A percentile compares a stretch with the other conserved stretches of the same genome.
phyloP scores from a whole-genome alignment of 2,329 filamentous ascomycete species.

The Parastagonospora nodorum region DNA sequence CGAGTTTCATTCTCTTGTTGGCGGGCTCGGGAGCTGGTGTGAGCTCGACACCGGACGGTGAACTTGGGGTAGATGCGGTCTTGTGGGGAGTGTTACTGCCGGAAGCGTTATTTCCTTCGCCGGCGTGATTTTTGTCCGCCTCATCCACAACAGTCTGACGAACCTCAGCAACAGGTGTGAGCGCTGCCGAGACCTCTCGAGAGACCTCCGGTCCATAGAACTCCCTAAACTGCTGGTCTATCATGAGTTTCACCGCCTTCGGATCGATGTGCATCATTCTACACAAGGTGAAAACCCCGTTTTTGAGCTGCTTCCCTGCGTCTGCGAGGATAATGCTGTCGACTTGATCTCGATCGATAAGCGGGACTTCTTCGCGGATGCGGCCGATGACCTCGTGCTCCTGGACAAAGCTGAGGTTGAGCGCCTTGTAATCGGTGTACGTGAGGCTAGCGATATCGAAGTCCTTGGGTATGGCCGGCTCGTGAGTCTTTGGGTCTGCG shows the following conservation, averaged over 20 bases:
- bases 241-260: conserved; percentile 8
- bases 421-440: conserved; percentile 11
- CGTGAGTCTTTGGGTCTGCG: neutral
- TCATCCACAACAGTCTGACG: neutral
- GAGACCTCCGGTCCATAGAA: conserved; percentile 2
- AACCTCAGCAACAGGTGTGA: neutral
- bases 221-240: conserved; percentile 7
- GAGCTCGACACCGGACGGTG: too few relatives aligned
- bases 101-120: too few relatives aligned
- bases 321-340: conserved; percentile 4
- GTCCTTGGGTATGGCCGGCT: neutral
- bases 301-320: conserved; percentile 4
- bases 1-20: too few relatives aligned
- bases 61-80: too few relatives aligned
- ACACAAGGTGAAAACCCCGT: conserved; percentile 3
- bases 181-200: too few relatives aligned
- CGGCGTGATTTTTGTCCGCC: too few relatives aligned
- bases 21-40: too few relatives aligned
- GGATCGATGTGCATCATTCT: conserved; percentile 14
- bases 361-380: conserved; percentile 8
- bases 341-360: conserved; percentile 10
- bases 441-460: conserved; percentile 1
- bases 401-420: conserved; percentile 4
- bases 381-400: conserved; percentile 8
- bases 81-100: too few relatives aligned